Percentiles rank a stretch among this genome's conserved stretches.
Conservation (phyloP, 2,329 filamentous ascomycete species). For the Talaromyces rugulosus region DNA sequence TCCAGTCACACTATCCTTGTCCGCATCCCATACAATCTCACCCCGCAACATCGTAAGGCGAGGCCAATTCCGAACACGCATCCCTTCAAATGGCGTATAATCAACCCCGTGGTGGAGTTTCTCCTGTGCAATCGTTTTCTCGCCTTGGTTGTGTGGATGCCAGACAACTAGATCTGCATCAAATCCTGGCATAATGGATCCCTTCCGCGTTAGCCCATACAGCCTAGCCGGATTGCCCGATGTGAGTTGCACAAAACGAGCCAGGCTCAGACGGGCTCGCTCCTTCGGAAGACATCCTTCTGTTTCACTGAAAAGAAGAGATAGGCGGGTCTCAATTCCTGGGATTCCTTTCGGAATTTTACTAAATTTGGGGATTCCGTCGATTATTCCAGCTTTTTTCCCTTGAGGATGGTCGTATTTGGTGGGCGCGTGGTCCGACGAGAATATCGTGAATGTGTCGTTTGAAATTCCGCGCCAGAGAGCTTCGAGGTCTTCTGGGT, state of each 20-base stretch:
- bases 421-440: conserved; percentile 45
- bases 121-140: conserved; percentile 33
- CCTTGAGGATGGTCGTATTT: conserved; percentile 18
- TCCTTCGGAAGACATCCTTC: conserved; percentile 24
- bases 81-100: conserved; percentile 60
- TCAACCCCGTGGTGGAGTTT: conserved; percentile 60
- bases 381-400: conserved; percentile 7
- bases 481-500: conserved; percentile 45
- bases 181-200: conserved; percentile 46
- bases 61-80: conserved; percentile 56
- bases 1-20: conserved; percentile 46
- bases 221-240: conserved; percentile 37
- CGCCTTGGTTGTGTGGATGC: conserved; percentile 40
- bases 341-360: conserved; percentile 55
- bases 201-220: conserved; percentile 53
- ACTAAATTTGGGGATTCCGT: conserved; percentile 8
- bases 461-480: conserved; percentile 52
- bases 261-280: conserved; percentile 7
- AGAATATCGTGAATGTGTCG: conserved; percentile 53
- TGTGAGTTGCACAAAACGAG: conserved; percentile 11
- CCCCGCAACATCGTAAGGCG: conserved; percentile 58
- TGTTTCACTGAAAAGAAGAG: conserved; percentile 32
- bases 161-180: conserved; percentile 58
- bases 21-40: conserved; percentile 53
- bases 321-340: conserved; percentile 54